A percentile compares a stretch with the other conserved stretches of the same genome.
phyloP scores from a whole-genome alignment of 129 eudicot species.

The Centella asiatica region DNA sequence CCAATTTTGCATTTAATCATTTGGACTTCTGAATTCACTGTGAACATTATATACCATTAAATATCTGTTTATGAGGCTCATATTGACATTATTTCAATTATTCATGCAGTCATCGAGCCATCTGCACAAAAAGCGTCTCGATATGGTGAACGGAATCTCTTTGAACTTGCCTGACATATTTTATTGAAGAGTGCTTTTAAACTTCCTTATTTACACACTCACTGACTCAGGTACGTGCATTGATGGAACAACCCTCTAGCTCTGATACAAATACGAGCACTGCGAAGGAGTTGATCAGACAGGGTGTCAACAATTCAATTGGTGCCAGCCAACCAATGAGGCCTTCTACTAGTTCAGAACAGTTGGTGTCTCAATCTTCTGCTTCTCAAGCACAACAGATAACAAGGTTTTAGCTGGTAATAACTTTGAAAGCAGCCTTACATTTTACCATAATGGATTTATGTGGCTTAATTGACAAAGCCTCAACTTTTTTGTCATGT shows the following conservation, averaged over 20 bases:
- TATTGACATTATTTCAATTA: constrained; percentile 11
- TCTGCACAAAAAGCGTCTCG: constrained; percentile 68
- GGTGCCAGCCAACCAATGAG: constrained; percentile 49
- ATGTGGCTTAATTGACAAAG: neutral
- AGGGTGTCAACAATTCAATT: constrained; percentile 37
- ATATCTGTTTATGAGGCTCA: neutral
- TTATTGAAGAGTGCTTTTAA: neutral
- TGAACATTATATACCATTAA: neutral
- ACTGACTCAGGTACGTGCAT: constrained; percentile 51
- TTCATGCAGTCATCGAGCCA: constrained; percentile 63
- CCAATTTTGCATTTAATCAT: neutral
- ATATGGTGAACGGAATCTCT: constrained; percentile 41
- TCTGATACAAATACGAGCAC: constrained; percentile 41
- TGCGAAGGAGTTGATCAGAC: constrained; percentile 32
- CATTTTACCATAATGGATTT: neutral
- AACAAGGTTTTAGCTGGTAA: constrained; percentile 43
- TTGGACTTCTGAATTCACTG: neutral
- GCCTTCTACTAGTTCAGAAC: constrained; percentile 77
- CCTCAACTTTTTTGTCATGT: no score
- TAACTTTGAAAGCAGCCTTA: constrained; percentile 6
- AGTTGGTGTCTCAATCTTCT: constrained; percentile 39
- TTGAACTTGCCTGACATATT: constrained; percentile 6
- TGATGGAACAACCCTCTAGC: constrained; percentile 51
- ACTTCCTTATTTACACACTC: constrained; percentile 3
- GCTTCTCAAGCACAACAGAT: constrained; percentile 53